Evolutionary conservation across 163 green algal species (phyloP).

Genomic region (Scenedesmus sp.): DNA sequence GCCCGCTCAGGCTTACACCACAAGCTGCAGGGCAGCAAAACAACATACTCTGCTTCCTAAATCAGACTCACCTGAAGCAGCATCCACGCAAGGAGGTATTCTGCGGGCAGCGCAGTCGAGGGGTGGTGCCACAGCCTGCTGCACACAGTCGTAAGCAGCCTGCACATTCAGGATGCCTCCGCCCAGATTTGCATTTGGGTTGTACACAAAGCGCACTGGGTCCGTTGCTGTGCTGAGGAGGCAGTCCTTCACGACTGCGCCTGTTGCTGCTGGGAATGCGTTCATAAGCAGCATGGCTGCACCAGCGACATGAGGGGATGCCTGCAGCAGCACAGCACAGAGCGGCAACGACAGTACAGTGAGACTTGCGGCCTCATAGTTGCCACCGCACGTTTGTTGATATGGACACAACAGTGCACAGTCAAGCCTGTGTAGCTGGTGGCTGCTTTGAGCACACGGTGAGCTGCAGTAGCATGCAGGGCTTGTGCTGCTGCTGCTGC

Average conservation of each 20-base stretch:
- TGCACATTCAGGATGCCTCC: conserved; percentile 17
- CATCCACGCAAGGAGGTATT: conserved; percentile 2
- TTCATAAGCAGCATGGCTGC: conserved; percentile 34
- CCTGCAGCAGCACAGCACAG: not conserved
- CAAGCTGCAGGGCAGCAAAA: not conserved
- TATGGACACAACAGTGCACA: not conserved
- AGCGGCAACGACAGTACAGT: not conserved
- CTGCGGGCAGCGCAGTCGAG: not conserved
- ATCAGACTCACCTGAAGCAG: not conserved
- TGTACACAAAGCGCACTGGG: not conserved
- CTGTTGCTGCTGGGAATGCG: conserved; percentile 16
- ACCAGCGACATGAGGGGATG: conserved; percentile 39
- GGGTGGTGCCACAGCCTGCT: not conserved
- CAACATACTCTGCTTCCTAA: too few relatives aligned
- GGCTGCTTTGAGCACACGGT: too few relatives aligned
- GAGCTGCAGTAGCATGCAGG: too few relatives aligned
- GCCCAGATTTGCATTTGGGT: not conserved
- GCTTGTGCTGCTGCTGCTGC: too few relatives aligned
- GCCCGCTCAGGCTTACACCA: too few relatives aligned
- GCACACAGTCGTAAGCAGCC: conserved; percentile 10
- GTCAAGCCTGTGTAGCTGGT: not conserved
- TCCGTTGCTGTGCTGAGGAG: conserved; percentile 27
- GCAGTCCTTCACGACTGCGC: conserved; percentile 17
- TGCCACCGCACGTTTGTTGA: not conserved
- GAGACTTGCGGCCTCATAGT: not conserved